Evolutionary conservation across 495 filamentous ascomycete genomes (phyloP).

Genomic region (Wilcoxina mikolae): DNA sequence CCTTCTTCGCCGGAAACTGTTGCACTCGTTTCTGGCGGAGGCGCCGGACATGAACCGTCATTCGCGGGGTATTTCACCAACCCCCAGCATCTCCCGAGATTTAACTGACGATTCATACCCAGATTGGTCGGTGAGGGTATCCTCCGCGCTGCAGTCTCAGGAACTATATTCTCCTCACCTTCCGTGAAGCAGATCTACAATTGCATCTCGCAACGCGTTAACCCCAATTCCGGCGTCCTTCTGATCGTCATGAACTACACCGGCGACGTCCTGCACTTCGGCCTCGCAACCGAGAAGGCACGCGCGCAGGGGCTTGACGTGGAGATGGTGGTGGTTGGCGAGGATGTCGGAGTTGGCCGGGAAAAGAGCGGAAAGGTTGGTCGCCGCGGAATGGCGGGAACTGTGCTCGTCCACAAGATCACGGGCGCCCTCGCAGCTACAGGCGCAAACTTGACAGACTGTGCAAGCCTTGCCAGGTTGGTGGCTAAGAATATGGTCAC

Average conservation of each 20-base stretch:
- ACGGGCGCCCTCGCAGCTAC: constrained; percentile 60
- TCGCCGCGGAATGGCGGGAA: constrained; percentile 78
- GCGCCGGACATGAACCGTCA: constrained; percentile 83
- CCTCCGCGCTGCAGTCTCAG: constrained; percentile 74
- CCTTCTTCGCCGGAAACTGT: constrained; percentile 37
- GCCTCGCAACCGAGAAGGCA: constrained; percentile 86
- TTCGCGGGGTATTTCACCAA: constrained; percentile 51
- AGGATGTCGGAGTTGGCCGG: constrained; percentile 86
- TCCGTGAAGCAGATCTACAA: constrained; percentile 72
- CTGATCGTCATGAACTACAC: constrained; percentile 56
- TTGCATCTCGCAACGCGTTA: constrained; percentile 57
- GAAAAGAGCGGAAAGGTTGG: constrained; percentile 77
- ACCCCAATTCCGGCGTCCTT: constrained; percentile 56
- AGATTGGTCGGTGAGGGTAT: constrained; percentile 51
- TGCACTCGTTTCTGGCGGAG: constrained; percentile 76
- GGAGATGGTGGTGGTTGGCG: constrained; percentile 90
- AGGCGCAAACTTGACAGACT: constrained; percentile 50
- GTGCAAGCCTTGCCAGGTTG: constrained; percentile 53
- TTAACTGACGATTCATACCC: background rate
- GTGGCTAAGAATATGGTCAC: constrained; percentile 65
- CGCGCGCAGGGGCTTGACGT: constrained; percentile 62
- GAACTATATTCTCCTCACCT: constrained; percentile 86
- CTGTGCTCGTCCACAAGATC: constrained; percentile 79
- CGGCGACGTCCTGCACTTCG: constrained; percentile 88
- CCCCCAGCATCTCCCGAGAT: background rate